Evolutionary conservation across 768 basidiomycete species (phyloP), one percentile per base, ranked within the genome.

Genomic region (Hygrophorus pudorinus): DNA sequence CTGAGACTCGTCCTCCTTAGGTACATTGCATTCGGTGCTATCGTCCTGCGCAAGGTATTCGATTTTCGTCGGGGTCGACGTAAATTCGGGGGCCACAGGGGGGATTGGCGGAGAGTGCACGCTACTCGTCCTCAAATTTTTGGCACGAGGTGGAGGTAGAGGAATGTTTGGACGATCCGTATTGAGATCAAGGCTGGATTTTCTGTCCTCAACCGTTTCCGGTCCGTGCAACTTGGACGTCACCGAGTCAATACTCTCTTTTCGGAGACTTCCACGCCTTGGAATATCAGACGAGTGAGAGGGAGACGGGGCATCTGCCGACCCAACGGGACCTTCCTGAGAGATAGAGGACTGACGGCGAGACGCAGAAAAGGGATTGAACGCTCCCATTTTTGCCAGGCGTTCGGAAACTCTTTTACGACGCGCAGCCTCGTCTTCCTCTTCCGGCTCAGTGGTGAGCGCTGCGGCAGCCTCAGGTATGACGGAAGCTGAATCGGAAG

Each of bases 381-480:
- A 62, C 50, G 74, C 72, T 11, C 75, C 78, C 52, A 68, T 69
- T 56, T 72, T 68, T 10, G 71, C 67, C 30, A 78, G 55, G 16
- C 62, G 66, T 47, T 77, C 80, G 17, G 80, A 74, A 16, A 85
- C 72, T 41, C 75, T 75, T 48, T 68, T 71, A 33, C 71, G 69
- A 29, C 76, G 71, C 2, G 69, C 63, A 48, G 64, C 73, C 48
- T 78, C 78, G 13, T 75, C 76, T 34, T 75, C 72, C 38, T 71
- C 75, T 20, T 62, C 53, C 5, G 11, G 44, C 28, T 55, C 36
- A 40, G 49, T 38, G 40, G 48, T 17, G 3, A 16, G n/a, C 18
- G 16, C 28, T 9, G 28, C 41, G 20, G 8, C 27, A 11, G 27
- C 18, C 12, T n/a, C 39, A 14, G 28, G 20, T 11, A 18, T 20